A percentile compares a stretch with the other conserved stretches of the same genome.
Evolutionary conservation across 176 grass and related monocot genomes (phyloP).

Genomic region (Puccinellia tenuiflora): DNA sequence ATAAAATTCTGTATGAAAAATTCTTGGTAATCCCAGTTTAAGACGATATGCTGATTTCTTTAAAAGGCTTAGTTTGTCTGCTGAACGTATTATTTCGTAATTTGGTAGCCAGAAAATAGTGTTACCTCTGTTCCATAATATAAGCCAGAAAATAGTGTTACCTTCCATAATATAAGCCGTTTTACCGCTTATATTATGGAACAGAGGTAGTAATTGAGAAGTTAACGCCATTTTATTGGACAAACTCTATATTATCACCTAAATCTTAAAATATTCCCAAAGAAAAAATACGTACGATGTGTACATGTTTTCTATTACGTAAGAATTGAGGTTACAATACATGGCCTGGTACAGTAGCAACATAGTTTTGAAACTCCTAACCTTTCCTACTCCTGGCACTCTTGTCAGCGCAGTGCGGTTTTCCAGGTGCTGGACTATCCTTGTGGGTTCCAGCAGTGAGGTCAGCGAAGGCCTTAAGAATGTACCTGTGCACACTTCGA

Average conservation of each 20-base stretch:
- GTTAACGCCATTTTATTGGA: neutral
- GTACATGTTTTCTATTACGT: too few species aligned
- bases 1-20: neutral
- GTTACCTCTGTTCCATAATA: too few species aligned
- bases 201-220: neutral
- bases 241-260: neutral
- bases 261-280: neutral
- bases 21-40: neutral
- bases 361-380: neutral
- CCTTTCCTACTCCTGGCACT: constrained; percentile 14
- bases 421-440: neutral
- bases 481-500: constrained; percentile 58
- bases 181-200: too few species aligned
- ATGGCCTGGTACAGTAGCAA: neutral
- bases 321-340: neutral
- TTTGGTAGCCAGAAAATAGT: neutral
- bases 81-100: neutral
- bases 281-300: too few species aligned
- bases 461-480: constrained; percentile 60
- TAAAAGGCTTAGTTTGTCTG: neutral
- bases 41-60: neutral
- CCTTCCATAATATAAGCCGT: too few species aligned
- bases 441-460: constrained; percentile 36
- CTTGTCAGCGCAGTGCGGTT: constrained; percentile 6
- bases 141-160: too few species aligned